Base-by-base conservation (phyloP, 2,329 filamentous ascomycete species). In the Sporothrix pseudoabietina region DNA sequence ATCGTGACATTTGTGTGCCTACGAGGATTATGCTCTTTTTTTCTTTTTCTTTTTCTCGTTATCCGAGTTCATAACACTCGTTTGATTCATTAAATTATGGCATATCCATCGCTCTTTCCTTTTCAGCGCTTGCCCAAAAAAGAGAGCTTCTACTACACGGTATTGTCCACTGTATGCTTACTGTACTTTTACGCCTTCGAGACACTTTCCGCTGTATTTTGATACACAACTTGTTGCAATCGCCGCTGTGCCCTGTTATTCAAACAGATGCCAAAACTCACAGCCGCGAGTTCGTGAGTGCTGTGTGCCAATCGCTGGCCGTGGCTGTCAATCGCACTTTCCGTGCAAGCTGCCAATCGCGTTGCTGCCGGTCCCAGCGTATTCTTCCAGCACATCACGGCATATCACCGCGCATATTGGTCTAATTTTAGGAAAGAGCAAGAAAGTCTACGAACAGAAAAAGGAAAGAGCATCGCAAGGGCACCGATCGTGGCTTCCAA, bases 221-320 rank as follows among this genome's bases (percentile, higher is more conserved):
- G 66, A 69, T 39, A 68, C 65, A 68, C 65, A 35, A 6, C 7
- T n/a, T 68, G 65, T 52, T 68, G 65, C 65, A 68, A 35, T 49
- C 44, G 65, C n/a, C 44, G 22, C 26, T 6, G 16, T 49, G 26
- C 16, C 65, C 26, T 68, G 65, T 35, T n/a, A 22, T 66, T 30
- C 61, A 66, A 66, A 66, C 65, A 52, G 14, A 35, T 16, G n/a
- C 26, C 26, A n/a, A 52, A 22, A 32, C 35, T 35, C 44, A 49
- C 47, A 32, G 35, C 39, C 39, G 41, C 12, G 26, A 30, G 6
- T 35, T 35, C 7, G 16, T 52, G 47, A 52, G 47, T 12, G 26
- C 10, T 35, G 8, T 32, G 8, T 26, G 9, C 65, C 44, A 68
- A 35, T 68, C 41, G 61, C 61, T 35, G 41, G 39, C 61, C 63